These are phyloP conservation scores for Cucurbitaria berberidis DNA, from an alignment of 2,329 filamentous ascomycete species.

Conservation along the genomic window DNA sequence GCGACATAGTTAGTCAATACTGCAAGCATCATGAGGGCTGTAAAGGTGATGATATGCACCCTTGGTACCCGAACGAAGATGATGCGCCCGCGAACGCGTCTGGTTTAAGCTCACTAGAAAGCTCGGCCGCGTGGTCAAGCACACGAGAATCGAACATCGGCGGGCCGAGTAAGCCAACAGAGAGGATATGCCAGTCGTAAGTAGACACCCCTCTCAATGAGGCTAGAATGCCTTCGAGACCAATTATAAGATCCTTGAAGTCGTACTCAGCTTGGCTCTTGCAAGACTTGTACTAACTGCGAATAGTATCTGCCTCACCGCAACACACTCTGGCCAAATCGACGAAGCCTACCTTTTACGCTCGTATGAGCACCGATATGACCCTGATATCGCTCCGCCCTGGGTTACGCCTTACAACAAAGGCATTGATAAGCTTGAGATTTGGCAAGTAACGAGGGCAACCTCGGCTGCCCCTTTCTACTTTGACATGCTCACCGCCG, in stretches of 20 bases:
- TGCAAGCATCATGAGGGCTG: slow-evolving; percentile 53
- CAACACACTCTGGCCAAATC: slow-evolving; percentile 55
- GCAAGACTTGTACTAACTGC: slow-evolving; percentile 1
- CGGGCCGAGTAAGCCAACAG: slow-evolving; percentile 29
- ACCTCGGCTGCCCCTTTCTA: slow-evolving; percentile 61
- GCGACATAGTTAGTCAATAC: slow-evolving; percentile 52
- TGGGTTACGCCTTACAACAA: slow-evolving; percentile 58
- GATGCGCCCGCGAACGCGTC: background rate
- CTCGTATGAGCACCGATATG: slow-evolving; percentile 56
- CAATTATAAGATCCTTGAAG: background rate
- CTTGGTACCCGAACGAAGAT: slow-evolving; percentile 42
- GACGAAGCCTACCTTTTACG: slow-evolving; percentile 57
- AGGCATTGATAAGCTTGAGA: slow-evolving; percentile 53
- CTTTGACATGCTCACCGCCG: slow-evolving; percentile 57
- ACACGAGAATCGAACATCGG: slow-evolving; percentile 8
- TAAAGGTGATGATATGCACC: slow-evolving; percentile 54
- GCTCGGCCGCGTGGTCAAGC: slow-evolving; percentile 29
- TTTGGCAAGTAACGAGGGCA: slow-evolving; percentile 60
- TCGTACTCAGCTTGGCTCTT: background rate
- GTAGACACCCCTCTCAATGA: slow-evolving; percentile 11
- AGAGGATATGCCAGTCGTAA: slow-evolving; percentile 49
- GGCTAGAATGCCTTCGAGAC: background rate
- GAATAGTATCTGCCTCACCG: slow-evolving; percentile 54
- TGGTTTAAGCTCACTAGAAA: slow-evolving; percentile 15
- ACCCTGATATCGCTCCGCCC: slow-evolving; percentile 47